Evolutionary conservation across 306 rosid species (phyloP).

Genomic region (Vigna hirtella): DNA sequence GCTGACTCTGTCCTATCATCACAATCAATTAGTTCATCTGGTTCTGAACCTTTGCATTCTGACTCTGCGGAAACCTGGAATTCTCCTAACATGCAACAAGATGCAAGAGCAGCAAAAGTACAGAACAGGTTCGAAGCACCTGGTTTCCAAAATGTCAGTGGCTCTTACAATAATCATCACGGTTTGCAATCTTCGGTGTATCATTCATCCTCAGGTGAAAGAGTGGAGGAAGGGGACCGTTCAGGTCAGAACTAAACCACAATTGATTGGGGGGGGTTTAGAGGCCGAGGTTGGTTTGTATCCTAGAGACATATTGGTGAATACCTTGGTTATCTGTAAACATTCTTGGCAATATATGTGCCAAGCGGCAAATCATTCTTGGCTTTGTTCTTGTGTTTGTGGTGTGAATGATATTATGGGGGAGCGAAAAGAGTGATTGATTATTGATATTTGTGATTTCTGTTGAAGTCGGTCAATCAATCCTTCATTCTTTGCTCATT

Average conservation of each 20-base stretch:
- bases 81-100: constrained; percentile 65
- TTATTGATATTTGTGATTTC: constrained; percentile 52
- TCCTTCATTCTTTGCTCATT: constrained; percentile 58
- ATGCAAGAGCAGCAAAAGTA: constrained; percentile 54
- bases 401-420: constrained; percentile 54
- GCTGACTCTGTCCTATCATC: constrained; percentile 74
- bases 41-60: constrained; percentile 75
- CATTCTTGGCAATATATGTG: constrained; percentile 65
- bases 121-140: constrained; percentile 43
- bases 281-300: constrained; percentile 60
- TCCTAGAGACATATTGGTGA: constrained; percentile 42
- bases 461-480: constrained; percentile 49
- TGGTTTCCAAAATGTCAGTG: constrained; percentile 56
- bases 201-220: constrained; percentile 61
- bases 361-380: constrained; percentile 99
- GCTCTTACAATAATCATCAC: constrained; percentile 58
- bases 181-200: constrained; percentile 66
- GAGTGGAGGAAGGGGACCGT: constrained; percentile 77
- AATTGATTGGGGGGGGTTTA: constrained; percentile 34
- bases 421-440: constrained; percentile 52
- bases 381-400: constrained; percentile 76
- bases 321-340: constrained; percentile 54
- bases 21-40: constrained; percentile 82
- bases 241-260: constrained; percentile 57
- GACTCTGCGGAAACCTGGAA: constrained; percentile 83